Evolutionary conservation across 352 stramenopile genomes (phyloP).

Genomic region (Pythium phragmitis): DNA sequence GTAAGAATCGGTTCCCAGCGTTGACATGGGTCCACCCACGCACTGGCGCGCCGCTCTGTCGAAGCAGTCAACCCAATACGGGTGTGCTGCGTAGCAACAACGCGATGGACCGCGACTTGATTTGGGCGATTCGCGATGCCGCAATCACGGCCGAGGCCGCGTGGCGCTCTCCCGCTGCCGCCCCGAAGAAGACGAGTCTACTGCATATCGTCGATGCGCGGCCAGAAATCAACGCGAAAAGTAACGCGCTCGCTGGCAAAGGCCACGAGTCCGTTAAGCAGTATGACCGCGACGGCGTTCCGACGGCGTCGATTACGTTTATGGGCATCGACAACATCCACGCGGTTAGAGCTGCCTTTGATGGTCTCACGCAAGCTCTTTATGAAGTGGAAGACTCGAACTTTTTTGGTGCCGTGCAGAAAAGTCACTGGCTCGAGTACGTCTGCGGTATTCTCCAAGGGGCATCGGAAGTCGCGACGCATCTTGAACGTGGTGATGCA

Average conservation of each 20-base stretch:
- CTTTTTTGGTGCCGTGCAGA: conserved; percentile 84
- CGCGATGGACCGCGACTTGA: conserved; percentile 88
- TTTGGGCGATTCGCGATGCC: conserved; percentile 85
- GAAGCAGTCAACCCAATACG: conserved; percentile 94
- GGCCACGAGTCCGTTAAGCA: conserved; percentile 89
- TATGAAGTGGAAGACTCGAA: conserved; percentile 87
- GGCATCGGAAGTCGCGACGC: conserved; percentile 66
- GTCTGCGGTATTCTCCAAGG: conserved; percentile 78
- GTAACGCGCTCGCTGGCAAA: conserved; percentile 88
- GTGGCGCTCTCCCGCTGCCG: conserved; percentile 20
- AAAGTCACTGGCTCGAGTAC: conserved; percentile 83
- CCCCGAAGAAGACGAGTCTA: conserved; percentile 72
- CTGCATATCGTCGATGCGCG: conserved; percentile 90
- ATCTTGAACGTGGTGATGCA: conserved; percentile 73
- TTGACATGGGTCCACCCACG: conserved; percentile 90
- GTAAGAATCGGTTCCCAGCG: conserved; percentile 72
- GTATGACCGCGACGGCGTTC: conserved; percentile 72
- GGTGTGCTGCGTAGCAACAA: conserved; percentile 93
- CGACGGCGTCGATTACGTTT: conserved; percentile 80
- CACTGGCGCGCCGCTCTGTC: conserved; percentile 91
- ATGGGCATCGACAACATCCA: conserved; percentile 91
- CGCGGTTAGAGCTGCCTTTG: conserved; percentile 75
- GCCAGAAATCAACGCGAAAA: conserved; percentile 89
- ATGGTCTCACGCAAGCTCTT: conserved; percentile 61
- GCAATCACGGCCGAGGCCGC: conserved; percentile 51